Evolutionary conservation across 139 green algal genomes (phyloP).

Genomic region (Medakamo hakoo): DNA sequence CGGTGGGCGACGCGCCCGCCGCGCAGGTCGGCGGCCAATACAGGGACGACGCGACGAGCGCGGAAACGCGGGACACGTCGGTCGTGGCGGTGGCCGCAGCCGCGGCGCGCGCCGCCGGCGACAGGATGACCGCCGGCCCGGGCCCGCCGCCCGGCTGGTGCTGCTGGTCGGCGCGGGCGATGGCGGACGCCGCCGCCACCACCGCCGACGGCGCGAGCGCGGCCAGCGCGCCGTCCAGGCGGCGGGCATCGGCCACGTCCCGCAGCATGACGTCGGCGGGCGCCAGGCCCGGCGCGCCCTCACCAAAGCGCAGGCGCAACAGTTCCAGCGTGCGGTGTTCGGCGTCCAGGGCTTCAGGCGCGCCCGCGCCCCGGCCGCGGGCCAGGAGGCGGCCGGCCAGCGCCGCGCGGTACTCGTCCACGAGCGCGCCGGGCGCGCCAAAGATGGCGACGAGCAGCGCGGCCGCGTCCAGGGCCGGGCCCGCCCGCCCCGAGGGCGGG

Average conservation of each 20-base stretch:
- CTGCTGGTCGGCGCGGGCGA: neutral
- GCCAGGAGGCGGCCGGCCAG: conserved; percentile 64
- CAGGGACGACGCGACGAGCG: conserved; percentile 60
- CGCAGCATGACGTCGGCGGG: conserved; percentile 39
- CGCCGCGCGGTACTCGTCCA: too few relatives aligned
- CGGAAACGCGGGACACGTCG: conserved; percentile 19
- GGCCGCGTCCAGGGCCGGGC: conserved; percentile 12
- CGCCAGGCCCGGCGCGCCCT: conserved; percentile 62
- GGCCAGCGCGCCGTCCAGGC: too few relatives aligned
- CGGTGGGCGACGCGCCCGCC: conserved; percentile 8
- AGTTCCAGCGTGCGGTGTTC: conserved; percentile 86
- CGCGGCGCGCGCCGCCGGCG: too few relatives aligned
- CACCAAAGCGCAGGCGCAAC: conserved; percentile 82
- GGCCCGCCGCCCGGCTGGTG: too few relatives aligned
- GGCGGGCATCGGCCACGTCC: neutral
- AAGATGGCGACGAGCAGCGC: too few relatives aligned
- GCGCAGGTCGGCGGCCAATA: conserved; percentile 71
- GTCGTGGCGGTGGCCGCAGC: conserved; percentile 8
- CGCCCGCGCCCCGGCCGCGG: conserved; percentile 45
- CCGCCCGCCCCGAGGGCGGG: too few relatives aligned
- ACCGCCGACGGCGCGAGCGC: too few relatives aligned
- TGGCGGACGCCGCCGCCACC: conserved; percentile 45
- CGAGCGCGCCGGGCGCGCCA: too few relatives aligned
- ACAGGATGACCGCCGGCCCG: too few relatives aligned
- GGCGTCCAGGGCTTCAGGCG: conserved; percentile 56